Evolutionary conservation across 306 rosid genomes (phyloP), one percentile per base, ranked within the genome.

Genomic region (Castanea sativa): DNA sequence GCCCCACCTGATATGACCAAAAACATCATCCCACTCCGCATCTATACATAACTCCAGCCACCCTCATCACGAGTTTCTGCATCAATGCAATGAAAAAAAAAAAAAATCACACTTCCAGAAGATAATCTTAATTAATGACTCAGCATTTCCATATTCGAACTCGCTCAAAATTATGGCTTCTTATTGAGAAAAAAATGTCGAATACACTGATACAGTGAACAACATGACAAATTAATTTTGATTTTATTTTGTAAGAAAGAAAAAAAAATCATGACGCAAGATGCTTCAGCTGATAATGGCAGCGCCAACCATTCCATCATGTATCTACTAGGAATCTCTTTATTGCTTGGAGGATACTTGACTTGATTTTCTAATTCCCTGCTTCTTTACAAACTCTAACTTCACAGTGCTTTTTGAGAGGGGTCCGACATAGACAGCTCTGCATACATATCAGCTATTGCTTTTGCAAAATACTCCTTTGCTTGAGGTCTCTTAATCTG

Each of bases 401-500:
- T 80, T 89, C 77, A 85, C 85, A 51, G 69, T 9, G 68, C 20
- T 68, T 87, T 94, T 71, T 76, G 79, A 27, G 88, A 61, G 19
- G 85, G 81, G 49, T 92, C 97, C n/a, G 83, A 73, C 81, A 81
- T 78, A 35, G 90, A 73, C 59, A 96, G 89, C 86, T 96, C 97
- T 0, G 73, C 86, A 29, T 96, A 96, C 99, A 93, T 96, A 6
- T 82, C 67, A 2, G 99, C 83, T 80, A 93, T 93, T 43, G 81
- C 92, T 60, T 85, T 83, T 25, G 87, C 87, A 27, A 89, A 96
- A 81, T 86, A 89, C 56, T 93, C 92, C 87, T 91, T 93, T 0
- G 98, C 98, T 86, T 91, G 98, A 84, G 96, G 89, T 84, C 99
- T 96, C 84, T 96, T 96, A 77, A 96, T 56, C 99, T 96, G 90